A percentile compares a stretch with the other conserved stretches of the same genome.
These are phyloP conservation scores for Cyphellophora attinorum DNA, from an alignment of 2,329 filamentous ascomycete genomes.

Conservation along the genomic window DNA sequence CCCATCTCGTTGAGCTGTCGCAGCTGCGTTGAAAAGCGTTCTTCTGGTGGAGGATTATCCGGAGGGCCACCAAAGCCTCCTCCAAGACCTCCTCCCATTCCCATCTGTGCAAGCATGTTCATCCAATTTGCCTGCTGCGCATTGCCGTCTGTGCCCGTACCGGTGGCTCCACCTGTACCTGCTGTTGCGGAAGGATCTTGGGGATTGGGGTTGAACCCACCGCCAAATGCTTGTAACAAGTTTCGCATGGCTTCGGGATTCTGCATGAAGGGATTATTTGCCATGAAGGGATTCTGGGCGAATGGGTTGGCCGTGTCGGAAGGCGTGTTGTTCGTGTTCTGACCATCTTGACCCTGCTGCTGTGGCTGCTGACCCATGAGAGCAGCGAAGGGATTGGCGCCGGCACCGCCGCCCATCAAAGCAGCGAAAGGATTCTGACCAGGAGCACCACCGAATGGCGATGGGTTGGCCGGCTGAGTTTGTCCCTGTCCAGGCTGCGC, in stretches of 20 bases:
- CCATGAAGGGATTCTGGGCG: conserved; percentile 21
- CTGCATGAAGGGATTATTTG: conserved; percentile 47
- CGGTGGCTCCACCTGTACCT: conserved; percentile 12
- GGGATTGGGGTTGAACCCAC: conserved; percentile 20
- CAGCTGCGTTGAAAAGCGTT: conserved; percentile 81
- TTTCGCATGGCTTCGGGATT: conserved; percentile 50
- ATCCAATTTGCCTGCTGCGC: conserved; percentile 14
- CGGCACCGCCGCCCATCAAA: conserved; percentile 5
- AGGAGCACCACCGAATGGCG: conserved; percentile 13
- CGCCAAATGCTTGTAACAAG: conserved; percentile 43
- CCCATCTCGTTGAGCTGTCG: conserved; percentile 97
- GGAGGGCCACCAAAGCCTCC: conserved; percentile 34
- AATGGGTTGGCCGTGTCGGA: conserved; percentile 37
- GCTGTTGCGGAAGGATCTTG: too few species aligned
- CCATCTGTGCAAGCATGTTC: conserved; percentile 25
- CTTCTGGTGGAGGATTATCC: conserved; percentile 86
- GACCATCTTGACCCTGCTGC: conserved; percentile 13
- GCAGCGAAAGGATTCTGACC: conserved; percentile 17
- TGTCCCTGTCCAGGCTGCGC: neutral
- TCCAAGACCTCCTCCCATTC: conserved; percentile 16
- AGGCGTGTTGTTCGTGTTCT: conserved; percentile 17
- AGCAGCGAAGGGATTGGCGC: conserved; percentile 56
- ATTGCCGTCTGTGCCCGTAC: conserved; percentile 33
- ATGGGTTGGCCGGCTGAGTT: conserved; percentile 9
- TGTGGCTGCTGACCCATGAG: conserved; percentile 41